phyloP scores from a whole-genome alignment of 2,329 filamentous ascomycete genomes.

The Fusarium cyanostomum region DNA sequence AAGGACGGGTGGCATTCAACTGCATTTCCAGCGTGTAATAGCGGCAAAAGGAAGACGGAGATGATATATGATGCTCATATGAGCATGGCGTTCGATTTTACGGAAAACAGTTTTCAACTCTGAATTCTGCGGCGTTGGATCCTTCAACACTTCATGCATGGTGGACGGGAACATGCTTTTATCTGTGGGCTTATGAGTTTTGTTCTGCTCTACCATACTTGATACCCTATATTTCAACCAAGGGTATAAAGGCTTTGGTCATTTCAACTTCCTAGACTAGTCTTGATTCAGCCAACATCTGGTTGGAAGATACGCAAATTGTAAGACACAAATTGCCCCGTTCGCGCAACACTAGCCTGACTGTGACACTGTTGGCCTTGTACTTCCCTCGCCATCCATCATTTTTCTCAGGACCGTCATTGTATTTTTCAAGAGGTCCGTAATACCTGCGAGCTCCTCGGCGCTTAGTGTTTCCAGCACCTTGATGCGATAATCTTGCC shows the following conservation, averaged over 20 bases:
- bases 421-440: constrained; percentile 79
- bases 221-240: constrained; percentile 52
- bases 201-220: constrained; percentile 26
- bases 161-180: constrained; percentile 12
- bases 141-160: constrained; percentile 42
- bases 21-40: constrained; percentile 39
- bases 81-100: constrained; percentile 37
- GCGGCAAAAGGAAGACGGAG: constrained; percentile 5
- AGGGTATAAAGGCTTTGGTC: constrained; percentile 40
- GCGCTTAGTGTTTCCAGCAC: constrained; percentile 74
- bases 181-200: constrained; percentile 9
- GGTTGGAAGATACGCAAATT: not conserved
- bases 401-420: constrained; percentile 76
- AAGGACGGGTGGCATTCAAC: constrained; percentile 44
- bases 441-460: constrained; percentile 72
- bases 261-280: constrained; percentile 47
- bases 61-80: constrained; percentile 14
- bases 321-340: not conserved
- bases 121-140: constrained; percentile 41
- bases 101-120: constrained; percentile 47
- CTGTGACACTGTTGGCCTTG: constrained; percentile 31
- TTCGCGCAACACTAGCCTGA: not conserved
- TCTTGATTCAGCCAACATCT: constrained; percentile 16
- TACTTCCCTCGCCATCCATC: constrained; percentile 45
- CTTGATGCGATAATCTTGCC: constrained; percentile 79